Evolutionary conservation across 2,329 filamentous ascomycete species (phyloP), one percentile per base, ranked within the genome.

Genomic region (Diplodia sapinea): DNA sequence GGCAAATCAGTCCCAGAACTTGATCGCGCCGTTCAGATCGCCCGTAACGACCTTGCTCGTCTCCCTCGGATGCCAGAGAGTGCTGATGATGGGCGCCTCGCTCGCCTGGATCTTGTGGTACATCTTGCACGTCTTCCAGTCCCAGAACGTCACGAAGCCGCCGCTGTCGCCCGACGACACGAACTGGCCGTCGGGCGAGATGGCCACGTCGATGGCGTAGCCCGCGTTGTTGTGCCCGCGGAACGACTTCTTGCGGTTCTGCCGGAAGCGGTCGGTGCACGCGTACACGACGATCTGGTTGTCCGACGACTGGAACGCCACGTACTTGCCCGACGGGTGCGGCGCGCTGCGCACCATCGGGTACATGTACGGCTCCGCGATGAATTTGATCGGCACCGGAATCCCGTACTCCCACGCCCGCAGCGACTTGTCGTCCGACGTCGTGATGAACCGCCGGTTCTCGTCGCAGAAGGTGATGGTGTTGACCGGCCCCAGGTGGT

Each of bases 41-140:
- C 93, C 96, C 36, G 94, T 96, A 1, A 90, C 91, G 43, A 98
- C 89, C 84, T 97, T 97, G 76, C 91, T 95, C 20, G 91, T 95
- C 84, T 99, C 95, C 81, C 97, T 91, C n/a, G 94, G 93, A 79
- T 98, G 94, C 94, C 95, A 99, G 77, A 91, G 91, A 68, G 95
- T 87, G 72, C 90, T 92, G n/a, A 93, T 92, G 66, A 97, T 85
- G 5, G 94, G 88, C 65, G 90, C 87, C 66, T 93, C 93, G 68
- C 92, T 89, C 29, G 93, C 94, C 80, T 91, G 88, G 71, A 99
- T 88, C 85, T 98, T 98, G 81, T 97, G 93, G 81, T 93, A 97
- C 93, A 99, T 94, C 82, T 97, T 98, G 79, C 94, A 96, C 49
- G 93, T 97, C 87, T 99, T 99, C 92, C 94, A 99, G 80, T 98